Base-by-base conservation (phyloP, 139 green algal genomes). In the Microglena sp. region DNA sequence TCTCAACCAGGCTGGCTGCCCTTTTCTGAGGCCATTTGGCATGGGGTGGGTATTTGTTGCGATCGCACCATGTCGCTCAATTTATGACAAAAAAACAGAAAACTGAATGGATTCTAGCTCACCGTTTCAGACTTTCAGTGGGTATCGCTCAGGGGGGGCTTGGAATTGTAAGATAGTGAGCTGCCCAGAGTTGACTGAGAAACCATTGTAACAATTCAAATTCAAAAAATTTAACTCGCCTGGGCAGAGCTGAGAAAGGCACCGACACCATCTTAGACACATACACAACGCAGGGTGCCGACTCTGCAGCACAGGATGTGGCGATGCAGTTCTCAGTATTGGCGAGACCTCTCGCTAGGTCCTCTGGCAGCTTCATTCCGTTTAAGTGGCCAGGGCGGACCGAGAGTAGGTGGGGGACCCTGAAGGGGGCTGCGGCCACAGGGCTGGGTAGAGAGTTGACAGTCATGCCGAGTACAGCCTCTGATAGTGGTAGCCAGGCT, bases 221-320 rank as follows among this genome's bases (percentile, higher is more conserved):
- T n/a, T n/a, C n/a, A n/a, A n/a, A n/a, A n/a, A n/a, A n/a, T 4
- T 7, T 5, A 6, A 33, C 69, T 1, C 56, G 71, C 70, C 70
- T 77, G 27, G 70, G 66, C 27, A 72, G 55, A 18, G 44, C 26
- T 1, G 66, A 66, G 45, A 22, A 67, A 0, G 88, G 88, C 28
- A 96, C 83, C 5, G 90, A 81, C 33, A 97, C 74, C 91, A 96
- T 96, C 68, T 98, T 98, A 43, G 85, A 93, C 33, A 98, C 82
- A 67, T 94, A 97, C 0, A 94, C 72, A 1, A 97, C 79, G 28
- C 82, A 55, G 0, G 92, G 90, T n/a, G n/a, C n/a, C n/a, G n/a
- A n/a, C n/a, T 2, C 84, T 89, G 2, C 53, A 68, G 76, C 58
- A 60, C 66, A 64, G 64, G 77, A 90, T 24, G n/a, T 35, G 6